Conservation (phyloP, 2,329 filamentous ascomycete species). For the Aphanoascus verrucosus region DNA sequence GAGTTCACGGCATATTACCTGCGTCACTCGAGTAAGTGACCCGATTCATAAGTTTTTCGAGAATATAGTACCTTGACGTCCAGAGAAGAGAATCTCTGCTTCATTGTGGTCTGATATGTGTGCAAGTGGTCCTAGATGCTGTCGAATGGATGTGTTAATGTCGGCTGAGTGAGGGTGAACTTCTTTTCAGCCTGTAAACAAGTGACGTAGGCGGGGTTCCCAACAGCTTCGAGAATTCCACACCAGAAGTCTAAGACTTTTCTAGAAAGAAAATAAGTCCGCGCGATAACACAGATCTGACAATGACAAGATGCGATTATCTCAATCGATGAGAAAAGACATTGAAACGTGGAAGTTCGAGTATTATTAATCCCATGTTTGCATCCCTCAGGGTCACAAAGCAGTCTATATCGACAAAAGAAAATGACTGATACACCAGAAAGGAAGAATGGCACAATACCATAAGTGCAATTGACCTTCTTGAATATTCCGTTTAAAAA, state of each 20-base stretch:
- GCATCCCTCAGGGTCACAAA: background rate
- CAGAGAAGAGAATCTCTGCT: slow-evolving; percentile 49
- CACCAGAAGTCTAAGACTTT: background rate
- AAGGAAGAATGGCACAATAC: background rate
- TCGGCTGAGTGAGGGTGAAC: background rate
- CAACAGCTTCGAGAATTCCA: background rate
- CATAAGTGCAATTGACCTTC: background rate
- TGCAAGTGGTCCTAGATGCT: background rate
- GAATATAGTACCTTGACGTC: slow-evolving; percentile 44
- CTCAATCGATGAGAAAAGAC: background rate
- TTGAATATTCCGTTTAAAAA: slow-evolving; percentile 11
- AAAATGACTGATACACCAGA: background rate
- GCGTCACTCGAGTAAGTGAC: slow-evolving; percentile 5
- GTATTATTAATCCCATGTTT: slow-evolving; percentile 3
- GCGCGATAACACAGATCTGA: too few relatives aligned
- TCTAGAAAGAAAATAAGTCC: background rate
- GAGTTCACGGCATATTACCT: slow-evolving; percentile 94
- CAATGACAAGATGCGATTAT: background rate
- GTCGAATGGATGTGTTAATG: background rate
- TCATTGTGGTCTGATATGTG: slow-evolving; percentile 35
- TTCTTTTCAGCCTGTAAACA: background rate
- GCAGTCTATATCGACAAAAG: slow-evolving; percentile 1
- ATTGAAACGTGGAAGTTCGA: background rate
- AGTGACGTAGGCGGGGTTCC: slow-evolving; percentile 21
- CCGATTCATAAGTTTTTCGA: background rate